A percentile compares a stretch with the other conserved stretches of the same genome.
Evolutionary conservation across 2,329 filamentous ascomycete genomes (phyloP).

Genomic region (Botrytis fragariae): DNA sequence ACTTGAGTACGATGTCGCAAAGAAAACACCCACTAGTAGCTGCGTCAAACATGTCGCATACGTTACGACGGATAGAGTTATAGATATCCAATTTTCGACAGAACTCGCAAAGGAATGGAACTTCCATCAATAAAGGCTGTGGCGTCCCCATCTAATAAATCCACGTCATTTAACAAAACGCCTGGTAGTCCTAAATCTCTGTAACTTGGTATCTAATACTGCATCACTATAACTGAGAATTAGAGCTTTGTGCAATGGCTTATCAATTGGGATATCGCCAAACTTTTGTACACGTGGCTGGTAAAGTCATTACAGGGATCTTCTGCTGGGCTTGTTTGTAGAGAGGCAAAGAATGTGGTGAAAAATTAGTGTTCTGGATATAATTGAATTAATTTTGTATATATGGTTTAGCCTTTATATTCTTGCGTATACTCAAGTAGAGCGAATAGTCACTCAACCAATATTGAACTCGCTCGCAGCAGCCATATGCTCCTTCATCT

Average conservation of each 20-base stretch:
- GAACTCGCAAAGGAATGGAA: not conserved
- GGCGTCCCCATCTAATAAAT: not conserved
- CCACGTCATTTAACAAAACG: too few species aligned
- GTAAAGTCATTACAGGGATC: too few species aligned
- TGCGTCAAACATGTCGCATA: not conserved
- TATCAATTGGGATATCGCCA: too few species aligned
- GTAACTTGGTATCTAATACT: too few species aligned
- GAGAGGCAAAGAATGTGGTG: too few species aligned
- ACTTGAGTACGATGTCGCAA: not conserved
- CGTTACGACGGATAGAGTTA: fast-evolving
- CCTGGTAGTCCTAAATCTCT: too few species aligned
- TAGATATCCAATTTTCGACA: not conserved
- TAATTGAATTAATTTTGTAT: too few species aligned
- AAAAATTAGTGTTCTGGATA: too few species aligned
- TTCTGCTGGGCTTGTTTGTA: too few species aligned
- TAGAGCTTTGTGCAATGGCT: too few species aligned
- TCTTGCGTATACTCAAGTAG: not conserved
- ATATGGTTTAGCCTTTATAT: not conserved
- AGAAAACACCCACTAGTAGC: not conserved
- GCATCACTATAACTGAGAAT: too few species aligned
- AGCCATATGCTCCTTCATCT: conserved; percentile 55
- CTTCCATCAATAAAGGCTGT: not conserved
- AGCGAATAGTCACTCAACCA: conserved; percentile 44
- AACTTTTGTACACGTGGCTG: too few species aligned
- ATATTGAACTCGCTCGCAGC: conserved; percentile 67